Conservation (phyloP, 2,329 filamentous ascomycete species). For the Cladophialophora yegresii region DNA sequence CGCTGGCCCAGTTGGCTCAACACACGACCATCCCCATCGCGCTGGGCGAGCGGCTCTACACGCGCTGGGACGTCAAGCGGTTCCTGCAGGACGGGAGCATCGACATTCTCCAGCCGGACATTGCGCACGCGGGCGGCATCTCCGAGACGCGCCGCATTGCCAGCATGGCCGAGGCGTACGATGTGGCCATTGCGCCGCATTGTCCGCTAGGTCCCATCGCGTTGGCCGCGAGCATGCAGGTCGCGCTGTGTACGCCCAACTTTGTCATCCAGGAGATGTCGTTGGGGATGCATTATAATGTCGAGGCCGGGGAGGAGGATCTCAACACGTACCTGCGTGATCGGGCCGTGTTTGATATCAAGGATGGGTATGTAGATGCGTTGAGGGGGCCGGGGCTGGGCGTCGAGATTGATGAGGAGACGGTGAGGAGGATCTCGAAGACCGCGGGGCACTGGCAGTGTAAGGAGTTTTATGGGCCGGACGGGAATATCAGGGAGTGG, state of each 20-base stretch:
- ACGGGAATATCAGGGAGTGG: slow-evolving; percentile 69
- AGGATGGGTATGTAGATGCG: slow-evolving; percentile 65
- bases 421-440: slow-evolving; percentile 61
- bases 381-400: slow-evolving; percentile 63
- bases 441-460: slow-evolving; percentile 65
- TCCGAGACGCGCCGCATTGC: slow-evolving; percentile 68
- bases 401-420: slow-evolving; percentile 70
- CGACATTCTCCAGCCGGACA: slow-evolving; percentile 71
- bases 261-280: slow-evolving; percentile 76
- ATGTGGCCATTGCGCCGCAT: slow-evolving; percentile 70
- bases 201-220: slow-evolving; percentile 71
- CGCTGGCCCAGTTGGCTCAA: slow-evolving; percentile 60
- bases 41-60: slow-evolving; percentile 68
- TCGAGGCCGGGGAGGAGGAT: slow-evolving; percentile 62
- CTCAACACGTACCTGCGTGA: slow-evolving; percentile 67
- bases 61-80: slow-evolving; percentile 68
- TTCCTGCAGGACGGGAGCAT: slow-evolving; percentile 67
- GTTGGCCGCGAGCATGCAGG: slow-evolving; percentile 67
- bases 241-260: slow-evolving; percentile 61
- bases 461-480: slow-evolving; percentile 68
- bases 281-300: slow-evolving; percentile 76
- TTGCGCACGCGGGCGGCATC: slow-evolving; percentile 69
- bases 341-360: slow-evolving; percentile 64
- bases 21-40: slow-evolving; percentile 66
- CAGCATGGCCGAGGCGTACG: slow-evolving; percentile 69